phyloP scores from a whole-genome alignment of 768 basidiomycete genomes.

The Cubamyces sp. region DNA sequence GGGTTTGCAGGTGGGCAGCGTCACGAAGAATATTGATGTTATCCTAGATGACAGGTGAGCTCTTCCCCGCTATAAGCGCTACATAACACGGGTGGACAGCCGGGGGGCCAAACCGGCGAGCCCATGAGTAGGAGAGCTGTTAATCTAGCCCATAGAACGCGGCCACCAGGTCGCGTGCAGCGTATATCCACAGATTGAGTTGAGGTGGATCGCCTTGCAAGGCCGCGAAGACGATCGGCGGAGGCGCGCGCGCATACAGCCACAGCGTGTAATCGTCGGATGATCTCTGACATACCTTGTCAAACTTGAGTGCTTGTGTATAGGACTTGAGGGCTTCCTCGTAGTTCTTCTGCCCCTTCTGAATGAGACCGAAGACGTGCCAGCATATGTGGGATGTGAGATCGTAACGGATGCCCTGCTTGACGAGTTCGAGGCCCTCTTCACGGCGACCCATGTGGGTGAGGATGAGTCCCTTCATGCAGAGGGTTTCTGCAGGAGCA shows the following conservation, averaged over 20 bases:
- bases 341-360: conserved; percentile 93
- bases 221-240: background rate
- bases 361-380: conserved; percentile 96
- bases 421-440: conserved; percentile 81
- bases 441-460: conserved; percentile 80
- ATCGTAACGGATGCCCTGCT: conserved; percentile 82
- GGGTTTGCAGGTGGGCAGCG: conserved; percentile 85
- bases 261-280: background rate
- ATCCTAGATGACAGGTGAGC: conserved; percentile 54
- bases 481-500: conserved; percentile 75
- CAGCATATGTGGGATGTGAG: conserved; percentile 92
- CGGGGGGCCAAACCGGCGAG: no score
- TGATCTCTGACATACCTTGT: conserved; percentile 60
- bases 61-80: no score
- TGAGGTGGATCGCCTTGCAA: background rate
- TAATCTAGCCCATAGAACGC: no score
- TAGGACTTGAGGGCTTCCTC: conserved; percentile 95
- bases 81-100: no score
- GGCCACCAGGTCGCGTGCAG: no score
- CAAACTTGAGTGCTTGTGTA: conserved; percentile 83
- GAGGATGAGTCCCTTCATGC: conserved; percentile 93
- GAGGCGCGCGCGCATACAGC: background rate
- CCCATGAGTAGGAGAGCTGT: no score
- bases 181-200: no score
- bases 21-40: conserved; percentile 94